These are phyloP conservation scores for Penicillium sp. DNA, from an alignment of 2,329 filamentous ascomycete species.

Conservation along the genomic window DNA sequence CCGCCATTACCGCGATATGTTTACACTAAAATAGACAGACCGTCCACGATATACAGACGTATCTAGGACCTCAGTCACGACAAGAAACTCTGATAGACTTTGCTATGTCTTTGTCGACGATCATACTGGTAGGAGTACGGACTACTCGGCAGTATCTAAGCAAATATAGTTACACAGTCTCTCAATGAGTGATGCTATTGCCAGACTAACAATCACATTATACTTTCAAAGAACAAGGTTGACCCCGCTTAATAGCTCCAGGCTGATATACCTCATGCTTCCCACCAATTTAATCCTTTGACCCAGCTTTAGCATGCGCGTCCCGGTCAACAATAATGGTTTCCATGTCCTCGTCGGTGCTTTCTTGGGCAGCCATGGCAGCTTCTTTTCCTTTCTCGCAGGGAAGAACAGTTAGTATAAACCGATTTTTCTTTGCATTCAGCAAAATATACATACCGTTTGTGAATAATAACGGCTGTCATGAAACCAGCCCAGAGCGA, in stretches of 20 bases:
- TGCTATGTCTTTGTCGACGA: too few relatives aligned
- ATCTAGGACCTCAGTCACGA: too few relatives aligned
- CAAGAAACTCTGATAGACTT: too few relatives aligned
- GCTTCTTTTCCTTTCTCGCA: slow-evolving; percentile 1
- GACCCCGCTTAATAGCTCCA: not conserved
- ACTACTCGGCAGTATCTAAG: too few relatives aligned
- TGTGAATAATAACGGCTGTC: slow-evolving; percentile 28
- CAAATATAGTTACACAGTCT: not conserved
- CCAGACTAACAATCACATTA: not conserved
- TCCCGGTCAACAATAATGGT: slow-evolving; percentile 17
- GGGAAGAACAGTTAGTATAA: not conserved
- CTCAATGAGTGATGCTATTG: too few relatives aligned
- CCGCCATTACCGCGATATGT: not conserved
- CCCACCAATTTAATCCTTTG: not conserved
- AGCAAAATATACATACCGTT: slow-evolving; percentile 21
- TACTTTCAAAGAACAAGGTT: not conserved
- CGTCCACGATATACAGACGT: too few relatives aligned
- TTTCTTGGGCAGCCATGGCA: not conserved
- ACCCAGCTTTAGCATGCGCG: slow-evolving; percentile 1
- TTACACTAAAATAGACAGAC: too few relatives aligned
- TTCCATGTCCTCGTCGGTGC: slow-evolving; percentile 23
- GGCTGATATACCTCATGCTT: not conserved
- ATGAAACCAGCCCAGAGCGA: slow-evolving; percentile 49
- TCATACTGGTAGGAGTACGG: too few relatives aligned
- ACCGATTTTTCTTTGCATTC: not conserved